Base-by-base conservation (phyloP, 2,329 filamentous ascomycete genomes). In the Exophiala xenobiotica region DNA sequence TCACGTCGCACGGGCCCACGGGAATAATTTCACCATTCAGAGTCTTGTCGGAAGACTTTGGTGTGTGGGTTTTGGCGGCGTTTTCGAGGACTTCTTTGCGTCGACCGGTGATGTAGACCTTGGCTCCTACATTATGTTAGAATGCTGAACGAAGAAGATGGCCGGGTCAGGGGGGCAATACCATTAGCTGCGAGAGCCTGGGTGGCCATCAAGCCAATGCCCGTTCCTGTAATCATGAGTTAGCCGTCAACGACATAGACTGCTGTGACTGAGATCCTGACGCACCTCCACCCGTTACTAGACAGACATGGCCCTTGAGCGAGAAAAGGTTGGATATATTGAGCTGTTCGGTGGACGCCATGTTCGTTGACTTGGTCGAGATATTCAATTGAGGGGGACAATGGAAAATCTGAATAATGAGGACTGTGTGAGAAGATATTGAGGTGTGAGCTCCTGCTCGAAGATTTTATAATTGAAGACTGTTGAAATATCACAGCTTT, bases 1-100 rank as follows among this genome's bases (percentile, higher is more conserved):
- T 82, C 1, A 85, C 81, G 61, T 86, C 82, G 63, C 78, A 83
- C 0, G 81, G 61, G 16, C 63, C 79, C 38, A 77, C 72, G 3
- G 64, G 70, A 7, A 80, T 83, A 46, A 85, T 83, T 14, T 76
- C 67, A 19, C 79, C 74, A 11, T 83, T 65, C 16, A 45, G 27
- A 11, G 44, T 24, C 14, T 26, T 23, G 40, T 57, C 39, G 6
- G 51, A 35, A 3, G 47, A 51, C 20, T 67, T 64, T 18, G 66
- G 61, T 3, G 73, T 70, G 51, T 62, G 58, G 23, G 49, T 37
- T 64, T 73, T 80, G 70, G 78, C 69, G 3, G 63, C 63, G 24
- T 61, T 62, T 33, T 66, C 60, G 14, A 67, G 63, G 3, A 61
- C 62, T 49, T 66, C 60, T 46, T 60, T 58, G 3, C 64, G 47